These are phyloP conservation scores for Diplodia intermedia DNA, from an alignment of 2,329 filamentous ascomycete genomes.

Conservation along the genomic window DNA sequence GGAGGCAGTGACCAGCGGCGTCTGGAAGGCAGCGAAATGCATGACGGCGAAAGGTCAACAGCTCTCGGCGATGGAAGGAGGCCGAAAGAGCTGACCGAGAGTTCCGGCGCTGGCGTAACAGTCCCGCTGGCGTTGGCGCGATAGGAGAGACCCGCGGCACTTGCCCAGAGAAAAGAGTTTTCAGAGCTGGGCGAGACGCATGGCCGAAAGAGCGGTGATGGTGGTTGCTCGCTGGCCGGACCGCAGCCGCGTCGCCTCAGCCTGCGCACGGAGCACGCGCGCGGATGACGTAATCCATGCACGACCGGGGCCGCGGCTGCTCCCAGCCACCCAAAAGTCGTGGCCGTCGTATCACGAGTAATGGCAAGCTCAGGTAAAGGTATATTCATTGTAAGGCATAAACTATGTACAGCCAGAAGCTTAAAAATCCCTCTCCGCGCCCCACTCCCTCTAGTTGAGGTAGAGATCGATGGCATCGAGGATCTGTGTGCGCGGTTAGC, in stretches of 20 bases:
- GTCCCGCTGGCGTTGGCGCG: not conserved
- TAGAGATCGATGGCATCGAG: slow-evolving; percentile 20
- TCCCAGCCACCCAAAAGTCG: slow-evolving; percentile 23
- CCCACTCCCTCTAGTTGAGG: slow-evolving; percentile 3
- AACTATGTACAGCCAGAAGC: slow-evolving; percentile 24
- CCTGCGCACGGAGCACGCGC: not conserved
- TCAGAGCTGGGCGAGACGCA: slow-evolving; percentile 4
- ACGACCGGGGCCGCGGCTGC: slow-evolving; percentile 10
- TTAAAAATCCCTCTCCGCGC: not conserved
- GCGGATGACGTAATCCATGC: slow-evolving; percentile 11
- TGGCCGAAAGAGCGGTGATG: slow-evolving; percentile 24
- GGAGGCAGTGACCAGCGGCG: slow-evolving; percentile 9
- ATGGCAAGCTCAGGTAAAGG: not conserved
- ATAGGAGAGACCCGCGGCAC: not conserved
- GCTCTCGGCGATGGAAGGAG: not conserved
- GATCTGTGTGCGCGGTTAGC: slow-evolving; percentile 15
- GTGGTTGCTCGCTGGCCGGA: slow-evolving; percentile 9
- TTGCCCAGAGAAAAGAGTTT: slow-evolving; percentile 9
- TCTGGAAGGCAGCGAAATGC: slow-evolving; percentile 14
- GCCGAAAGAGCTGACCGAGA: not conserved
- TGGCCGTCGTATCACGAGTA: slow-evolving; percentile 26
- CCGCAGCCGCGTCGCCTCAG: slow-evolving; percentile 16
- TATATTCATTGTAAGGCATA: slow-evolving; percentile 17
- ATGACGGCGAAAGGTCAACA: slow-evolving; percentile 23
- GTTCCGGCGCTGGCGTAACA: not conserved